These are phyloP conservation scores for Amylostereum areolatum DNA, from an alignment of 1,284 basidiomycete genomes.

Conservation along the genomic window DNA sequence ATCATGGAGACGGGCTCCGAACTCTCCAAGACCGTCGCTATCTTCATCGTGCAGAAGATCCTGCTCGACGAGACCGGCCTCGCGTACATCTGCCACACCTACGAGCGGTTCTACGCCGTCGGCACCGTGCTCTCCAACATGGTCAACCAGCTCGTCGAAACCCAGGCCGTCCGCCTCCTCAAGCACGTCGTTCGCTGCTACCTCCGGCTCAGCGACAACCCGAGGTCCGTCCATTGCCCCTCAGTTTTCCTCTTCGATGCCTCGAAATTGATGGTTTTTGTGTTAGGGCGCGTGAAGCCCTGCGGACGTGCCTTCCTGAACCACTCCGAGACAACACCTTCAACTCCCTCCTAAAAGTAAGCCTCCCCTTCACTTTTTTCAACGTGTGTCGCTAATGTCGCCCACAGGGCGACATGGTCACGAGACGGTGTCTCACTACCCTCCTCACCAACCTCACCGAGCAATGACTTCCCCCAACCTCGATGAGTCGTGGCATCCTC, in stretches of 20 bases:
- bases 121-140: constrained; percentile 98
- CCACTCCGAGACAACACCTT: constrained; percentile 95
- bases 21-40: constrained; percentile 98
- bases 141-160: constrained; percentile 96
- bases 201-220: constrained; percentile 91
- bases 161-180: constrained; percentile 91
- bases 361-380: constrained; percentile 6
- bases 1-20: constrained; percentile 99
- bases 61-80: constrained; percentile 96
- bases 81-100: constrained; percentile 99
- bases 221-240: constrained; percentile 56
- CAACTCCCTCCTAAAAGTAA: constrained; percentile 79
- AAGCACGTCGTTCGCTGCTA: constrained; percentile 99
- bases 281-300: constrained; percentile 86
- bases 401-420: constrained; percentile 86
- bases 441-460: constrained; percentile 89
- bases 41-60: constrained; percentile 99
- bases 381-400: constrained; percentile 2
- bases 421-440: constrained; percentile 93
- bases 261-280: background rate
- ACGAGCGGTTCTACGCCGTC: constrained; percentile 98
- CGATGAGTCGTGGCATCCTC: no score
- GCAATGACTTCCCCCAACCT: constrained; percentile 21
- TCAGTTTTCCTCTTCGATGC: background rate
- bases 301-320: constrained; percentile 96